Base-by-base conservation (phyloP, 139 green algal genomes). In the Chlorella sp. region DNA sequence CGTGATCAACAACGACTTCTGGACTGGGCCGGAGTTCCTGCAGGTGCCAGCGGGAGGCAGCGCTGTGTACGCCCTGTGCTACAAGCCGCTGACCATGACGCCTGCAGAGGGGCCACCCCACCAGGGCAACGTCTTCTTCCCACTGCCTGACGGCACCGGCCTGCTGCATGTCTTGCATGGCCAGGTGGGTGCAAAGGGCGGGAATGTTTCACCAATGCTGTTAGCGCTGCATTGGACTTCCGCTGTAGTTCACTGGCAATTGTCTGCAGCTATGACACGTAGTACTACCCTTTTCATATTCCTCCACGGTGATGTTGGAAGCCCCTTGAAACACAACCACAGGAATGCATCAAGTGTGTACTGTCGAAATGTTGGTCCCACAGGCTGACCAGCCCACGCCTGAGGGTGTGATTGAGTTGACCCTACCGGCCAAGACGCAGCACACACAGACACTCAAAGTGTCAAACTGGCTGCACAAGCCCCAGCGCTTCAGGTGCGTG, bases 401-500 rank as follows among this genome's bases (percentile, higher is more conserved):
- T 17, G 77, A 78, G 51, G 88, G 75, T 62, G 10, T 10, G 42
- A 36, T 93, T 26, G 77, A 84, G 61, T 64, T 68, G 2, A 42
- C 67, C 5, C 72, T 91, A 5, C 50, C 74, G 14, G 85, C 89
- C 65, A 93, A 93, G 76, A 32, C 63, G 65, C 36, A 32, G 36
- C 80, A 89, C 76, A 77, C 62, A 5, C 85, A 90, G 72, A 59
- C 72, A 27, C 71, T 95, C 34, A 80, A 72, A 42, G 88, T 93
- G n/a, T 35, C 62, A 60, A 95, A 95, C 83, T 95, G 90, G 90
- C 72, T 93, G 68, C 77, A 82, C 69, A 80, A 75, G 61, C 80
- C 85, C 42, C 90, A 95, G 82, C 86, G 89, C 64, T 93, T 95
- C 77, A 80, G n/a, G n/a, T n/a, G n/a, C n/a, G n/a, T n/a, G n/a